Percentiles rank a stretch among this genome's conserved stretches.
These are phyloP conservation scores for Aspergillus sclerotialis DNA, from an alignment of 2,329 filamentous ascomycete genomes.

Conservation along the genomic window DNA sequence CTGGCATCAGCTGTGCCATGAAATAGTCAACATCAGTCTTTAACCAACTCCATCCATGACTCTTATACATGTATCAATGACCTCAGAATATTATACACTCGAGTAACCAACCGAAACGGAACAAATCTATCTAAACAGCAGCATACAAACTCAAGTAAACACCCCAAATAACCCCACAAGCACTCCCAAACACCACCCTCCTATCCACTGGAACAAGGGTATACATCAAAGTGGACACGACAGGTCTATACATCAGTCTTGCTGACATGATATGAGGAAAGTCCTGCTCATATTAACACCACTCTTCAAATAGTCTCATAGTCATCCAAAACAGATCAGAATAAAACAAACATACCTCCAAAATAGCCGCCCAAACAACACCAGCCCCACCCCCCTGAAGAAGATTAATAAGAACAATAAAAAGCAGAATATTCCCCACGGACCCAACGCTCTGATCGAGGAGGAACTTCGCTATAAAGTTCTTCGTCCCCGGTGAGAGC, in stretches of 20 bases:
- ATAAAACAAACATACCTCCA: constrained; percentile 21
- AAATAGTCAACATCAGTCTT: too few relatives aligned
- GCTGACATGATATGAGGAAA: constrained; percentile 61
- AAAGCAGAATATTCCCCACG: constrained; percentile 50
- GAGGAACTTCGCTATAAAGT: constrained; percentile 47
- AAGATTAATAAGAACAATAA: constrained; percentile 48
- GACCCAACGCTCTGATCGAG: constrained; percentile 53
- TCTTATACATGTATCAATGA: too few relatives aligned
- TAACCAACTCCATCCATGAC: too few relatives aligned
- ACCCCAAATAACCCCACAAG: constrained; percentile 67
- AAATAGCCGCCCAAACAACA: constrained; percentile 21
- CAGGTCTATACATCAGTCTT: constrained; percentile 66
- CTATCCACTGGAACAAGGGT: constrained; percentile 64
- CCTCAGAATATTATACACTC: too few relatives aligned
- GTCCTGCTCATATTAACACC: constrained; percentile 35
- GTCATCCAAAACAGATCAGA: not conserved
- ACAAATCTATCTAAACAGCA: constrained; percentile 30
- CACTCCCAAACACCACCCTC: constrained; percentile 62
- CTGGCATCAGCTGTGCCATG: too few relatives aligned
- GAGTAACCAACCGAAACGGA: too few relatives aligned
- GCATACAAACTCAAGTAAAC: constrained; percentile 65
- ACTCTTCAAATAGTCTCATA: not conserved
- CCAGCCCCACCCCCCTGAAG: constrained; percentile 25
- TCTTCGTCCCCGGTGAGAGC: constrained; percentile 39
- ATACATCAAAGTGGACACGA: constrained; percentile 64